phyloP scores from a whole-genome alignment of 371 early-diverging fungal genomes.

The Batkoa obscura region DNA sequence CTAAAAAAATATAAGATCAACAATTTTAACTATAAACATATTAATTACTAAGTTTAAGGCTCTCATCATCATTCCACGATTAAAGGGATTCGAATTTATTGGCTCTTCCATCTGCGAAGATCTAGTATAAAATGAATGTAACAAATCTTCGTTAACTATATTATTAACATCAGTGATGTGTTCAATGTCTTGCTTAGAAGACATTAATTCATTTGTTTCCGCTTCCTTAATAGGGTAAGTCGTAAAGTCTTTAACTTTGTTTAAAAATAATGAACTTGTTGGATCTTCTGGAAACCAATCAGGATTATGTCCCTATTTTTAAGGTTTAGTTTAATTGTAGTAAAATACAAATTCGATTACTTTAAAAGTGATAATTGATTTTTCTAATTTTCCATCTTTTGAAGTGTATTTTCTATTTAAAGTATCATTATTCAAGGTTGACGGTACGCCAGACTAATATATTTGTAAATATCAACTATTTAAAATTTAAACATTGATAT shows the following conservation, averaged over 20 bases:
- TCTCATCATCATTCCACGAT: not conserved
- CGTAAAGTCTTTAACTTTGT: no score
- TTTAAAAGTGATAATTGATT: slow-evolving; percentile 86
- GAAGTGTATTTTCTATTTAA: slow-evolving; percentile 31
- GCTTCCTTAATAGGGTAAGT: no score
- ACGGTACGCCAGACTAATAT: slow-evolving; percentile 49
- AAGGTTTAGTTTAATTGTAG: not conserved
- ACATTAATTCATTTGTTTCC: slow-evolving; percentile 11
- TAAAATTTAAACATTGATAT: slow-evolving; percentile 4
- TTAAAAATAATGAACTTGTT: slow-evolving; percentile 48
- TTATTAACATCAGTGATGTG: no score
- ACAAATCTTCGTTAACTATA: no score
- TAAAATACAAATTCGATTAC: slow-evolving; percentile 20
- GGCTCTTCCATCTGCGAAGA: not conserved
- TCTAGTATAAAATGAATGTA: not conserved
- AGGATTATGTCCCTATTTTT: slow-evolving; percentile 50
- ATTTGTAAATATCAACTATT: not conserved
- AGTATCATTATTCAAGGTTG: slow-evolving; percentile 18
- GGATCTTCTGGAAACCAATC: slow-evolving; percentile 56
- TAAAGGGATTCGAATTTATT: not conserved
- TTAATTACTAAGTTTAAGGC: not conserved
- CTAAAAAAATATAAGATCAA: not conserved
- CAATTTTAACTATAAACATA: not conserved
- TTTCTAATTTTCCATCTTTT: slow-evolving; percentile 91
- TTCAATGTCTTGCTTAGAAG: not conserved